Evolutionary conservation across 176 grass and related monocot species (phyloP), one percentile per base, ranked within the genome.

Genomic region (Aegilops bicornis): DNA sequence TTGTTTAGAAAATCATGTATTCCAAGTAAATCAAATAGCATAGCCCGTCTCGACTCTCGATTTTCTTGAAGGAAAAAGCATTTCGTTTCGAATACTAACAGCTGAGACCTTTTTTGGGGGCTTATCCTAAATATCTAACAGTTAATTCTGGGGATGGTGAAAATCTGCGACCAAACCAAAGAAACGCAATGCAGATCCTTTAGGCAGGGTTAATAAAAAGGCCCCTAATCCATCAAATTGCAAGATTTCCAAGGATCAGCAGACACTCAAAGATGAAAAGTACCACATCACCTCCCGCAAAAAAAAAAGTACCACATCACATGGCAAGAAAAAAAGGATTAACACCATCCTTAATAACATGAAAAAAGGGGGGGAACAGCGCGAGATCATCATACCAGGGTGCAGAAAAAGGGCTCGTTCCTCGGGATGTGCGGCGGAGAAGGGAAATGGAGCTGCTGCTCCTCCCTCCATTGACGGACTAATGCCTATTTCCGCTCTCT

Each of bases 381-480:
- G 7, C 65, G 77, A 39, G 32, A 70, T 63, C 76, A 47, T 84
- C 76, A 37, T 88, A 91, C 85, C 85, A 50, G 12, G 81, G 22
- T 3, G 80, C 45, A 82, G 30, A 45, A 84, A 81, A 56, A 64
- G 17, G 25, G 64, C 22, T 24, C 42, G 37, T 73, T 52, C 45
- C 37, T 58, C 23, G 9, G 14, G 31, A 63, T 24, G 12, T 10
- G 25, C 59, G 59, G 10, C 16, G n/a, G 20, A 19, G 31, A 27
- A 83, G 10, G 73, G 71, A 70, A 86, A 39, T 29, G 73, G 84
- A 83, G 73, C 73, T 50, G 54, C 54, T 82, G 86, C 79, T 62
- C 82, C 79, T 82, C 25, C 45, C 86, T 86, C 79, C 87, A 77
- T 92, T 30, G 73, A 76, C 25, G 48, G 40, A 69, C 23, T 37